A percentile compares a stretch with the other conserved stretches of the same genome.
Evolutionary conservation across 352 stramenopile species (phyloP).

Genomic region (Globisporangium middletonii): DNA sequence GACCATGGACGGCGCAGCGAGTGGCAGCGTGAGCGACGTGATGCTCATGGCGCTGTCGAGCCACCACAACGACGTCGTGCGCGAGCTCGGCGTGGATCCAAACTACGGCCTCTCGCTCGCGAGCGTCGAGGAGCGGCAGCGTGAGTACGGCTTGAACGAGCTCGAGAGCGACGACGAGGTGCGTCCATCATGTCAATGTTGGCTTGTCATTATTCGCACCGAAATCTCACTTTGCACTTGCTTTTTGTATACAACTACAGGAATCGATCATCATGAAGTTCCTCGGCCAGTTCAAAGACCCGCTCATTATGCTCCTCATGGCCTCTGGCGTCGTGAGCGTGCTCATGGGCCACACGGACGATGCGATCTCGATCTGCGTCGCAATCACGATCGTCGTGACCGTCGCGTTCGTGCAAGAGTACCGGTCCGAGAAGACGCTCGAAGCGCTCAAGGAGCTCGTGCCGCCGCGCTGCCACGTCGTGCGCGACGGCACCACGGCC

Average conservation of each 20-base stretch:
- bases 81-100: conserved; percentile 58
- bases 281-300: conserved; percentile 94
- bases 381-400: conserved; percentile 96
- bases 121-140: conserved; percentile 51
- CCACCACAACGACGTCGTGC: conserved; percentile 49
- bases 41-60: conserved; percentile 28
- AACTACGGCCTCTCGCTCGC: conserved; percentile 53
- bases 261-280: conserved; percentile 91
- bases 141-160: conserved; percentile 68
- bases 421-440: conserved; percentile 84
- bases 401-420: conserved; percentile 93
- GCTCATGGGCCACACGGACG: conserved; percentile 91
- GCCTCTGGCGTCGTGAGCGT: conserved; percentile 89
- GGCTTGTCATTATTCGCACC: no score
- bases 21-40: not conserved
- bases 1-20: no score
- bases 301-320: conserved; percentile 95
- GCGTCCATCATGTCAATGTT: not conserved
- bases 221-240: no score
- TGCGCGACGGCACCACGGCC: conserved; percentile 43
- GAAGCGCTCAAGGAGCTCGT: conserved; percentile 79
- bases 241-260: not conserved
- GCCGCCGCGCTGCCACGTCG: conserved; percentile 58
- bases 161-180: conserved; percentile 62
- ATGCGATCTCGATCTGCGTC: conserved; percentile 94